Evolutionary conservation across 148 eudicot species (phyloP).

Genomic region (Vaccinium darrowii): DNA sequence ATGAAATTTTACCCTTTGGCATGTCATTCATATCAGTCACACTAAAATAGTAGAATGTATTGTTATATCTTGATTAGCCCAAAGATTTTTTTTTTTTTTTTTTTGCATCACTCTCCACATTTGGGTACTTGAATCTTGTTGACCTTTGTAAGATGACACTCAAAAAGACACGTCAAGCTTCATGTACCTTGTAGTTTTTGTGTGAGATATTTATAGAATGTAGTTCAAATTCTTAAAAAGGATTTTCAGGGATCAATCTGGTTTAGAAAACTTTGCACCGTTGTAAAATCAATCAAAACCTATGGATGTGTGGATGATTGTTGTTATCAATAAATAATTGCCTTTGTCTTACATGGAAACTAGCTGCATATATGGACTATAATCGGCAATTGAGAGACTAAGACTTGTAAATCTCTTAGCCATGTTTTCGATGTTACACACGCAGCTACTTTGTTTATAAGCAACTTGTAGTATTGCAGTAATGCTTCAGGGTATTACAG

Average conservation of each 20-base stretch:
- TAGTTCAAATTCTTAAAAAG: neutral
- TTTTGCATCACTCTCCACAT: no score
- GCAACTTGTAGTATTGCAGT: neutral
- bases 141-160: no score
- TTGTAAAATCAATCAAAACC: no score
- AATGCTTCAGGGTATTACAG: conserved; percentile 8
- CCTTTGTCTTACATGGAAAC: neutral
- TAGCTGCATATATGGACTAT: neutral
- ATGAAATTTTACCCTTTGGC: no score
- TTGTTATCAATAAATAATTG: neutral
- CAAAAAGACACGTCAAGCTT: no score
- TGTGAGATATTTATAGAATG: neutral
- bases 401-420: neutral
- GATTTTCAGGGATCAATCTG: neutral
- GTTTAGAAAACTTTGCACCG: no score
- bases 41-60: no score
- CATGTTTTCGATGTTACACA: neutral
- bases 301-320: neutral
- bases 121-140: no score
- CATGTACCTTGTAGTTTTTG: no score
- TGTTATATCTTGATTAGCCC: no score
- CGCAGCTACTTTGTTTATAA: neutral
- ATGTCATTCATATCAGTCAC: no score
- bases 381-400: neutral
- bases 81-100: no score